A percentile compares a stretch with the other conserved stretches of the same genome.
Conservation (phyloP, 1,284 basidiomycete genomes). For the Ganoderma meredithae region DNA sequence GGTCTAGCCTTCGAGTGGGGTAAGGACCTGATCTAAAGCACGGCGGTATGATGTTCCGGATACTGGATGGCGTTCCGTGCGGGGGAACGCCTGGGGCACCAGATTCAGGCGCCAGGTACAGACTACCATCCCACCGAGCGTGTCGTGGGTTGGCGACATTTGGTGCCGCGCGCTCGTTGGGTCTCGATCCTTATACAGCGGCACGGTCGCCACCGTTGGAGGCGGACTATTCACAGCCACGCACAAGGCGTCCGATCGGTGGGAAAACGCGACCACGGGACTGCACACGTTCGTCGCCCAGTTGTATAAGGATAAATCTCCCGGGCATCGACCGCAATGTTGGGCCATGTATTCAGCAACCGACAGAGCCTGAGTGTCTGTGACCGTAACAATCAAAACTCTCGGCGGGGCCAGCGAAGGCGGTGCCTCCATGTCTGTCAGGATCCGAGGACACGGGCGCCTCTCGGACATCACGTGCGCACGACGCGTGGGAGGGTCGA, state of each 20-base stretch:
- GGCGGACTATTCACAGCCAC: not conserved
- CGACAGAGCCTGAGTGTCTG: not conserved
- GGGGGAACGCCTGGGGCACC: not conserved
- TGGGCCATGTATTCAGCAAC: not conserved
- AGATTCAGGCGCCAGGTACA: not conserved
- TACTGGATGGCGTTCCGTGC: not conserved
- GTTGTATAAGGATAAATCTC: not conserved
- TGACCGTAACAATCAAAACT: not conserved
- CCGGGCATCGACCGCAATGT: not conserved
- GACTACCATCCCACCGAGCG: not conserved
- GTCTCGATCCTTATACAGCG: not conserved
- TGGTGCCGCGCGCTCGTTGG: not conserved
- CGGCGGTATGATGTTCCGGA: not conserved
- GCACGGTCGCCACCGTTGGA: not conserved
- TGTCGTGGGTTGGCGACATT: not conserved
- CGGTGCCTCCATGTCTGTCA: not conserved
- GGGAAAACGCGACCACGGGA: not conserved
- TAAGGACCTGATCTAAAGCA: not conserved
- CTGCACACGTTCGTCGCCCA: not conserved
- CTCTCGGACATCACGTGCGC: conserved; percentile 19
- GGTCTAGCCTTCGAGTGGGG: not conserved
- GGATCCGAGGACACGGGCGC: not conserved
- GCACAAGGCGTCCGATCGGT: not conserved
- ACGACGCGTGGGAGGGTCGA: conserved; percentile 16
- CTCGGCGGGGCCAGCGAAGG: not conserved